Base-by-base conservation (phyloP, 345 rosid species). In the Corchorus olitorius region DNA sequence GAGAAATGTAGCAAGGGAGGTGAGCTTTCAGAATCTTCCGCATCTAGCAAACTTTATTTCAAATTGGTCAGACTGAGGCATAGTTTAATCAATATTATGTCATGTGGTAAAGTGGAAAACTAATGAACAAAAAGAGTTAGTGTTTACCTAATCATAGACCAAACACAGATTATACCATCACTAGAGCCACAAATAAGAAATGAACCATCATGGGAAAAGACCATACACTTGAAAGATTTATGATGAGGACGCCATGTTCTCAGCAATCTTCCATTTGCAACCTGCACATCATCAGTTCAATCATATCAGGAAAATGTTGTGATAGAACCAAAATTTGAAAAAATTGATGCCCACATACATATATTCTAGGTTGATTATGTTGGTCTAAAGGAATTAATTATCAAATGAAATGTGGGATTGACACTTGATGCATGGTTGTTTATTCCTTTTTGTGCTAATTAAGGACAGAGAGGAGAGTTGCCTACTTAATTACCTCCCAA, bases 141-240 rank as follows among this genome's bases (percentile, higher is more conserved):
- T 60, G n/a, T 6, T 72, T 84, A 88, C 91, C 91, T 75, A 69
- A 84, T 55, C 85, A 86, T 27, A 72, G 86, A 83, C 88, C 91
- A 88, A 48, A 83, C 70, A 68, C 65, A 80, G 72, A 86, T 78
- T 74, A 78, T 69, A 13, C 91, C 91, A 78, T 84, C 87, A n/a
- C 80, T 81, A 33, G 88, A 86, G 66, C 88, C 85, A 81, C 86
- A 83, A 35, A 88, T 70, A 65, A 88, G 89, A 78, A 88, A 77
- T 37, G 87, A 83, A 56, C 75, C 87, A 61, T 86, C 88, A 33
- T 61, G 79, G 5, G 89, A 79, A 61, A 86, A 88, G 62, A 60
- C 72, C 80, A 88, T 41, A 81, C 89, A 84, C 79, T 83, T 88
- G 53, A 86, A 35, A 66, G 87, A 75, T 45, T 78, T 81, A 33